Conservation (phyloP, 805 yeast genomes). For the Phaffomyces thermotolerans region DNA sequence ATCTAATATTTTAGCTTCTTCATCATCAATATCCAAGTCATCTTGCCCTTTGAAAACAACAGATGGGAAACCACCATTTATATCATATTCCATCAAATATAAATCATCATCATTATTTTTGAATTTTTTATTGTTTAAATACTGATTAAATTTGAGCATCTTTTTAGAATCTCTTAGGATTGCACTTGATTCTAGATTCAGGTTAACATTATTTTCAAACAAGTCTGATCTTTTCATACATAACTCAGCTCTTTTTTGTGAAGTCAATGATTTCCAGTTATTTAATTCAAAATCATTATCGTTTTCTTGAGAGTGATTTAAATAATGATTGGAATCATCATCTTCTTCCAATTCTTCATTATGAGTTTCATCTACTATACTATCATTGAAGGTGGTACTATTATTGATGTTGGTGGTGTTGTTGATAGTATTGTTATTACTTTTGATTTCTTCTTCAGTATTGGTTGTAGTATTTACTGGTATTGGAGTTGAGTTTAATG, state of each 20-base stretch:
- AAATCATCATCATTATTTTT: constrained; percentile 32
- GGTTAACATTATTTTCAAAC: constrained; percentile 44
- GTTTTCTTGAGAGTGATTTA: constrained; percentile 19
- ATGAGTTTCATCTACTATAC: constrained; percentile 15
- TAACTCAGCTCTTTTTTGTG: constrained; percentile 70
- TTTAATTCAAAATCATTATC: constrained; percentile 68
- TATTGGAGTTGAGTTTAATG: constrained; percentile 1
- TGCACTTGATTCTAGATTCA: constrained; percentile 67
- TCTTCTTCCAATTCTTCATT: constrained; percentile 27
- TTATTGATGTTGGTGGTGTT: background rate
- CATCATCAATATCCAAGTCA: constrained; percentile 36
- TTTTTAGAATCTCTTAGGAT: constrained; percentile 54
- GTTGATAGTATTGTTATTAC: background rate
- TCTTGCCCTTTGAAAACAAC: constrained; percentile 46
- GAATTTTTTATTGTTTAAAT: constrained; percentile 21
- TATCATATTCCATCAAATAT: constrained; percentile 78
- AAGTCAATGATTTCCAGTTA: constrained; percentile 79
- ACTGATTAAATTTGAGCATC: constrained; percentile 50
- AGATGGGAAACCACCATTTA: constrained; percentile 72
- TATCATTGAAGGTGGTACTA: background rate
- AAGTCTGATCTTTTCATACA: constrained; percentile 61
- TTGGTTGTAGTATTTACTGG: background rate
- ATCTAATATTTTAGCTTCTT: constrained; percentile 39
- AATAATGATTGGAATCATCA: constrained; percentile 34
- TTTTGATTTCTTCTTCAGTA: no score